Conservation (phyloP, 2,329 filamentous ascomycete genomes). For the Ambrosiella beaveri region DNA sequence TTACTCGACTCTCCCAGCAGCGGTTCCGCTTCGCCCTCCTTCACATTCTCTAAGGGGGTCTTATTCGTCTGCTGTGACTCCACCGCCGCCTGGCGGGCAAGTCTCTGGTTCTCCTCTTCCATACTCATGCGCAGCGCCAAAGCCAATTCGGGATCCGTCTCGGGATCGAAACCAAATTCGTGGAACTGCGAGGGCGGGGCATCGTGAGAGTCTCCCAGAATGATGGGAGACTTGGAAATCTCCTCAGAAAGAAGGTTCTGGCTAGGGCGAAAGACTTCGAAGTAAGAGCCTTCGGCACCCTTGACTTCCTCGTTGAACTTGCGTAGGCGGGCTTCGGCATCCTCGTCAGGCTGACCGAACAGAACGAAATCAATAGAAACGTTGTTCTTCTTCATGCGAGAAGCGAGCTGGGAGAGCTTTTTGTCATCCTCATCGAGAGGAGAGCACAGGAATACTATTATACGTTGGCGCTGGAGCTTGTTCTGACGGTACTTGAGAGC, state of each 20-base stretch:
- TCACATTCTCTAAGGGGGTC: constrained; percentile 62
- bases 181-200: constrained; percentile 41
- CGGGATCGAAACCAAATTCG: constrained; percentile 62
- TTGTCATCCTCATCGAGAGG: constrained; percentile 81
- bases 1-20: constrained; percentile 20
- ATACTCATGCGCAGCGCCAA: constrained; percentile 92
- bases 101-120: constrained; percentile 89
- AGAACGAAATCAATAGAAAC: constrained; percentile 87
- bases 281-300: constrained; percentile 73
- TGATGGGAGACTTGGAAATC: constrained; percentile 73
- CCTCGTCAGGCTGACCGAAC: constrained; percentile 84
- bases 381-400: constrained; percentile 98
- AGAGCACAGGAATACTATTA: constrained; percentile 93
- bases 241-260: constrained; percentile 85
- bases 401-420: constrained; percentile 71
- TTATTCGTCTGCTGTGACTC: constrained; percentile 56
- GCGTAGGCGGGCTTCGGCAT: constrained; percentile 79
- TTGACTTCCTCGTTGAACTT: constrained; percentile 91
- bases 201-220: constrained; percentile 52
- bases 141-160: constrained; percentile 81
- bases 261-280: constrained; percentile 80
- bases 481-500: constrained; percentile 97
- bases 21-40: constrained; percentile 49
- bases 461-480: constrained; percentile 88
- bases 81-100: constrained; percentile 41